Base-by-base conservation (phyloP, 805 yeast genomes). In the Barnettozyma siamensis region DNA sequence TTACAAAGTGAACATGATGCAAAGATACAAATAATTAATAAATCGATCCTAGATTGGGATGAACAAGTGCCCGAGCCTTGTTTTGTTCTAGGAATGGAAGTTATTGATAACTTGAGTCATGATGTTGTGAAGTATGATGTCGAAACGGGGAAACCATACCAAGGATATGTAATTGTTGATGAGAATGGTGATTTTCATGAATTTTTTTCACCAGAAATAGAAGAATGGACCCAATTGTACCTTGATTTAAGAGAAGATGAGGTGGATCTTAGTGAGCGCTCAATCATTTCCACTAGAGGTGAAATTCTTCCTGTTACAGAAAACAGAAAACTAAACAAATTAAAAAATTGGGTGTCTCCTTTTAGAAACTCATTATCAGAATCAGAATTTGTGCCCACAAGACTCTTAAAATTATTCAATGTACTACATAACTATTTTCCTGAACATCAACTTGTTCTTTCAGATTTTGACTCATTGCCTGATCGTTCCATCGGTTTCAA, bases 61-160 rank as follows among this genome's bases (percentile, higher is more conserved):
- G 65, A 68, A 21, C 55, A 59, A 2, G 80, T 80, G 6, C 60
- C 64, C 5, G 80, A 80, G 31, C 88, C 86, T 2, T 83, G 93
- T 49, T 86, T 77, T 55, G 80, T 87, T 48, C 68, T 87, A 36
- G 94, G 91, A 0, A 62, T 85, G 42, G 95, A 88, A 54, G 93
- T 87, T 7, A 77, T 88, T 58, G 95, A 87, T 60, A 87, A 86
- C 54, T 75, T 88, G 47, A 71, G 93, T 3, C 96, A 87, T 60
- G 95, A 87, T 56, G 75, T 83, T 21, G 73, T 87, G 4, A 70
- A 91, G 28, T 87, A 84, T 57, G 94, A 87, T 53, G 73, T 78
- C 44, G 51, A 63, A 8, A 76, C 88, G 0, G 75, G 80, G 6
- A 68, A 71, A 47, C 91, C 94, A 0, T 70, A 75, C 48, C 93